Percentiles rank a stretch among this genome's conserved stretches.
phyloP scores from a whole-genome alignment of 192 early-diverging fungal genomes.

The Podila verticillata region DNA sequence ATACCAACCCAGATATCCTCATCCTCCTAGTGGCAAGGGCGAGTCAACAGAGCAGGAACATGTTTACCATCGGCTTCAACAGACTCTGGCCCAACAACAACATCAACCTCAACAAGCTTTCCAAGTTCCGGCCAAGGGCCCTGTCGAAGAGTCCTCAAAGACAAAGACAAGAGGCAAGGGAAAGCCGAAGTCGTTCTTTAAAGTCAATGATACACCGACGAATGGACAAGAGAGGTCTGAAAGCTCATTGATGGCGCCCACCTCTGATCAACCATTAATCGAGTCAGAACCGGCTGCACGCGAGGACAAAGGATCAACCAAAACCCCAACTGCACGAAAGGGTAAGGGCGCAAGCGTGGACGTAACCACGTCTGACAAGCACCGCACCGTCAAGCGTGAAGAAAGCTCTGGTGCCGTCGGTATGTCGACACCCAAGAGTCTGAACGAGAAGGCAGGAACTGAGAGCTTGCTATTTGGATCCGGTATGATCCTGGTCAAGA shows the following conservation, averaged over 20 bases:
- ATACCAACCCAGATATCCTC: not conserved
- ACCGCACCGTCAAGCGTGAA: not conserved
- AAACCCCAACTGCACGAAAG: not conserved
- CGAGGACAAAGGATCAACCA: not conserved
- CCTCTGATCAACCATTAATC: too few relatives aligned
- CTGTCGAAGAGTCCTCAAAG: not conserved
- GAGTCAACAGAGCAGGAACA: not conserved
- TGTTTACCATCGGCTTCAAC: not conserved
- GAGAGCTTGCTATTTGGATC: conserved; percentile 33
- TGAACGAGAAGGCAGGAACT: not conserved
- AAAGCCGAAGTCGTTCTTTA: conserved; percentile 9
- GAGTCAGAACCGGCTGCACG: not conserved
- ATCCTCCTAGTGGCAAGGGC: not conserved
- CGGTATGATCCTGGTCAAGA: conserved; percentile 38
- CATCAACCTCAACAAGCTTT: not conserved
- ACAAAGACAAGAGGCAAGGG: conserved; percentile 1
- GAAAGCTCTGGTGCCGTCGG: not conserved
- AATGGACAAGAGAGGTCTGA: not conserved
- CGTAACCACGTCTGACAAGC: not conserved
- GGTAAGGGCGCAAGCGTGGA: not conserved
- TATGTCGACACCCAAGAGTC: not conserved
- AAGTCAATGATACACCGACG: not conserved
- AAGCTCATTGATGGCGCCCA: not conserved
- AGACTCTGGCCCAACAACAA: not conserved
- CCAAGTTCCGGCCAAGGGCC: not conserved